Percentiles rank a stretch among this genome's conserved stretches.
Conservation (phyloP, 108 stramenopile species). For the Asterionellopsis glacialis region DNA sequence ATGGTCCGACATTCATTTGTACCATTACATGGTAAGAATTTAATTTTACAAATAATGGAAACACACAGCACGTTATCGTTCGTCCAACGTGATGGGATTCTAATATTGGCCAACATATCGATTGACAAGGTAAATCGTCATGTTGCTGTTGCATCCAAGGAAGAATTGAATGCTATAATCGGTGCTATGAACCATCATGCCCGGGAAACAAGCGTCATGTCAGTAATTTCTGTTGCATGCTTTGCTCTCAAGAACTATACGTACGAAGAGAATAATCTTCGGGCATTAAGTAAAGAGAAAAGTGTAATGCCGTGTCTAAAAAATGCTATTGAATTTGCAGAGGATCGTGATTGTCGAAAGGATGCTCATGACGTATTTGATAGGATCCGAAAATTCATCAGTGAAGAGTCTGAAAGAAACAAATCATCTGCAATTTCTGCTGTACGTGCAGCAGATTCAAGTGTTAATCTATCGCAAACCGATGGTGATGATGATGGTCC, state of each 20-base stretch:
- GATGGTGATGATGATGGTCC: too few relatives aligned
- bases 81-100: constrained; percentile 37
- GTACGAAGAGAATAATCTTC: constrained; percentile 31
- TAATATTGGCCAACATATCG: constrained; percentile 30
- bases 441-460: too few relatives aligned
- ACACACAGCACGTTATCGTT: constrained; percentile 5
- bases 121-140: constrained; percentile 26
- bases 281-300: constrained; percentile 16
- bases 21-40: neutral
- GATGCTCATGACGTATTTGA: constrained; percentile 21
- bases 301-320: constrained; percentile 13
- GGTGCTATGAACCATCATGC: constrained; percentile 17
- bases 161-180: constrained; percentile 19
- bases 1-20: neutral
- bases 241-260: constrained; percentile 45
- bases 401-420: neutral
- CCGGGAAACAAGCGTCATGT: constrained; percentile 2
- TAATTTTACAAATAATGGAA: constrained; percentile 18
- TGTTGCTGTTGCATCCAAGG: constrained; percentile 18
- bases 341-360: constrained; percentile 1
- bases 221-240: constrained; percentile 24
- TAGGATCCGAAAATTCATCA: constrained; percentile 14
- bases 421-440: neutral
- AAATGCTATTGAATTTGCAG: constrained; percentile 1
- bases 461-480: too few relatives aligned